phyloP scores from a whole-genome alignment of 345 rosid species.

The Eucalyptus victrix region DNA sequence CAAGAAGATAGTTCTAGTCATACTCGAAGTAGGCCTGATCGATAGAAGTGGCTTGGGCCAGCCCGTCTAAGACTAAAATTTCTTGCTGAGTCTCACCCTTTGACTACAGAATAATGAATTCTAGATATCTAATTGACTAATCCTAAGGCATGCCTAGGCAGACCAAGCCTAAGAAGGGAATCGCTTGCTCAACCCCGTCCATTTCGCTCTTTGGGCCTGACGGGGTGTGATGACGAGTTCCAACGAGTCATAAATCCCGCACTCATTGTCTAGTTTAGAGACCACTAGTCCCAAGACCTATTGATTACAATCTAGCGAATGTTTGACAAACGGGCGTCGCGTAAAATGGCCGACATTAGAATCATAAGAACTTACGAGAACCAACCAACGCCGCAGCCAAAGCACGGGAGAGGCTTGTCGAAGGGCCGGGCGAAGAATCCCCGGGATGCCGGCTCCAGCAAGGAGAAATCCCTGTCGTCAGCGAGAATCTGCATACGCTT shows the following conservation, averaged over 20 bases:
- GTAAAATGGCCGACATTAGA: neutral
- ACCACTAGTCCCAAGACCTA: neutral
- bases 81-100: neutral
- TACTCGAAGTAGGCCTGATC: neutral
- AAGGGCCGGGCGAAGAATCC: neutral
- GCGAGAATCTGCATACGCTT: neutral
- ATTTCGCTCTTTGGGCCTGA: neutral
- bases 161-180: neutral
- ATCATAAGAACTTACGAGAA: neutral
- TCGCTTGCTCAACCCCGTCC: neutral
- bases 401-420: slow-evolving; percentile 9
- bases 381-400: slow-evolving; percentile 20
- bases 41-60: neutral
- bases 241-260: accelerated
- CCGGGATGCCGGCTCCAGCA: neutral
- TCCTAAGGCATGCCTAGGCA: neutral
- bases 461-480: neutral
- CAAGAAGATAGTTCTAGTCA: neutral
- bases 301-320: neutral
- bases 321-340: accelerated
- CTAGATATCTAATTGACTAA: neutral
- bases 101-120: neutral
- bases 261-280: neutral
- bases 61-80: neutral
- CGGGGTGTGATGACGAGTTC: neutral